Conservation (phyloP, 805 yeast species). For the Candida silvatica region DNA sequence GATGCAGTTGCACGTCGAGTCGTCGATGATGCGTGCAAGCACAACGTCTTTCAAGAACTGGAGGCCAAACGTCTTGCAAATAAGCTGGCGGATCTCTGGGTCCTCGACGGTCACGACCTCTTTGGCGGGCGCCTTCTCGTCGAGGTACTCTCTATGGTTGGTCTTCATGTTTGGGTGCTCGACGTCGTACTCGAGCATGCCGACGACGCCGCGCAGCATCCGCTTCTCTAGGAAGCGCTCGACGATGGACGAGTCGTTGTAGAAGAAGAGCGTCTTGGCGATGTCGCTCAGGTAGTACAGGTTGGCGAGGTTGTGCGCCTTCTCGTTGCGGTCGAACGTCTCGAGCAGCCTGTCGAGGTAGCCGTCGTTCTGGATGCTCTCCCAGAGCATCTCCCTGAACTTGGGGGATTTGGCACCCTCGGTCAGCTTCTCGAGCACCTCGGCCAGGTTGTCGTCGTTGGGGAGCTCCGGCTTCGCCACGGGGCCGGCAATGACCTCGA, state of each 20-base stretch:
- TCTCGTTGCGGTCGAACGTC: constrained; percentile 51
- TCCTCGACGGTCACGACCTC: constrained; percentile 61
- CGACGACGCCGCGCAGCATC: constrained; percentile 51
- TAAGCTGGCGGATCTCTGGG: constrained; percentile 39
- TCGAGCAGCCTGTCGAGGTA: constrained; percentile 45
- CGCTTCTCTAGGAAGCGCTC: constrained; percentile 47
- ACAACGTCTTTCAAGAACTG: constrained; percentile 85
- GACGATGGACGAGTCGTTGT: constrained; percentile 58
- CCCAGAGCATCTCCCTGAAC: constrained; percentile 52
- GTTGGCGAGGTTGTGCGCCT: constrained; percentile 37
- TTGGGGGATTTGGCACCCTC: constrained; percentile 55
- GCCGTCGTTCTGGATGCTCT: constrained; percentile 42
- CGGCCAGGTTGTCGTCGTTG: constrained; percentile 38
- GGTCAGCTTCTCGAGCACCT: constrained; percentile 46
- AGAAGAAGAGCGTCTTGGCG: constrained; percentile 58
- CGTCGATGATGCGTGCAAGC: constrained; percentile 75
- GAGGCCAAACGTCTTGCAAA: constrained; percentile 67
- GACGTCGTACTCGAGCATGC: constrained; percentile 84
- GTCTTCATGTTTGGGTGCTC: constrained; percentile 77
- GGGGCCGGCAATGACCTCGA: constrained; percentile 79
- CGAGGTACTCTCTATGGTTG: constrained; percentile 61
- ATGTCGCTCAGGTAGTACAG: constrained; percentile 66
- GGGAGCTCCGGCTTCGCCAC: constrained; percentile 59
- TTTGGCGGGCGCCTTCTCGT: constrained; percentile 52
- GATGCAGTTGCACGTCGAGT: constrained; percentile 60